phyloP scores from a whole-genome alignment of 2,329 filamentous ascomycete genomes.

The Fusarium setosum region DNA sequence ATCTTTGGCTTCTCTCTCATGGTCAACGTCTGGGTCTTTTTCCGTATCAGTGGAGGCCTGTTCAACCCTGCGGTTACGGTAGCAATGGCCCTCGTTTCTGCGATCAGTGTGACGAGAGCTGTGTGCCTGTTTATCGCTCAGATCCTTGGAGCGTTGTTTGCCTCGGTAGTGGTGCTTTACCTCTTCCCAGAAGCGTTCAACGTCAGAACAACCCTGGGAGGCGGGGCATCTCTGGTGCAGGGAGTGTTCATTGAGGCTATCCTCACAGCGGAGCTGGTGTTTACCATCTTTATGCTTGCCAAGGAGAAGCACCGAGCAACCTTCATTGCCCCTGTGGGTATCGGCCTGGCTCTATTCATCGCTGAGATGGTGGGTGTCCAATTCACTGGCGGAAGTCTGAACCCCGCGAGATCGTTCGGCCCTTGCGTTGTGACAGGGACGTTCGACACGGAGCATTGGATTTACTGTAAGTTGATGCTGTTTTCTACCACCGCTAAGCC shows the following conservation, averaged over 20 bases:
- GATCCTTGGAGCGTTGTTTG: slow-evolving; percentile 58
- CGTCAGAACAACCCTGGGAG: slow-evolving; percentile 54
- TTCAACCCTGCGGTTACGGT: slow-evolving; percentile 58
- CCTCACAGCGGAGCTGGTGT: slow-evolving; percentile 59
- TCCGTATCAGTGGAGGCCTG: slow-evolving; percentile 55
- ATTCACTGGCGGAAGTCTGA: slow-evolving; percentile 61
- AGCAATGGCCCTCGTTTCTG: slow-evolving; percentile 62
- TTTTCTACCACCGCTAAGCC: not conserved
- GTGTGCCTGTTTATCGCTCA: slow-evolving; percentile 62
- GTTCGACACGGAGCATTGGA: slow-evolving; percentile 59
- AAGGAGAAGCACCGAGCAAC: slow-evolving; percentile 61
- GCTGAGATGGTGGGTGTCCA: slow-evolving; percentile 58
- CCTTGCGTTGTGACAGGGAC: slow-evolving; percentile 56
- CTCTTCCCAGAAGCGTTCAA: slow-evolving; percentile 58
- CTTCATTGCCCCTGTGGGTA: slow-evolving; percentile 60
- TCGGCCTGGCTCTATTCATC: slow-evolving; percentile 59
- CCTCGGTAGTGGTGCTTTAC: slow-evolving; percentile 54
- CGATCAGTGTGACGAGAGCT: slow-evolving; percentile 58
- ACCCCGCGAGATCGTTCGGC: slow-evolving; percentile 59
- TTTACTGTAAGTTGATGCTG: slow-evolving; percentile 51
- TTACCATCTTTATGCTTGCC: slow-evolving; percentile 64
- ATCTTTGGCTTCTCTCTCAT: slow-evolving; percentile 57
- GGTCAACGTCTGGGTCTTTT: slow-evolving; percentile 62
- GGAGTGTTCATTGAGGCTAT: slow-evolving; percentile 63
- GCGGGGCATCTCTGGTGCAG: slow-evolving; percentile 53